These are phyloP conservation scores for Nemania sp. DNA, from an alignment of 2,329 filamentous ascomycete species.

Conservation along the genomic window DNA sequence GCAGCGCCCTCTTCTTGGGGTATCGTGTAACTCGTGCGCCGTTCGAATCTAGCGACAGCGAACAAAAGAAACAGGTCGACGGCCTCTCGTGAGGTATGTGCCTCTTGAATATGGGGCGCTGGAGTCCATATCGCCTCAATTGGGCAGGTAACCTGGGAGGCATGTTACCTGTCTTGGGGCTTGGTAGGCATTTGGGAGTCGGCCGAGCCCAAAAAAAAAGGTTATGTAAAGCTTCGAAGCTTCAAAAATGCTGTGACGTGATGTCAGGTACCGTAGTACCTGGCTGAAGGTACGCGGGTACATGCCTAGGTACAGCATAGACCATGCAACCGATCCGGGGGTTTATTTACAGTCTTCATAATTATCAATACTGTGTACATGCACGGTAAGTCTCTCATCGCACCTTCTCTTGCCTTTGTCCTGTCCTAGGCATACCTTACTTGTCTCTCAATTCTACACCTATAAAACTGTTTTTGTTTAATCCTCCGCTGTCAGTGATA, in stretches of 20 bases:
- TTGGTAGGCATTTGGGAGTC: constrained; percentile 19
- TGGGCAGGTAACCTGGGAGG: constrained; percentile 47
- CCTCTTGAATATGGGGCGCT: constrained; percentile 32
- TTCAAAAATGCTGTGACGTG: constrained; percentile 31
- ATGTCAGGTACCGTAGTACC: not conserved
- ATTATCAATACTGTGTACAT: not conserved
- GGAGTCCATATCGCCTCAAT: constrained; percentile 46
- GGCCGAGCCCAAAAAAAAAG: constrained; percentile 14
- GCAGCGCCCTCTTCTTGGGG: constrained; percentile 42
- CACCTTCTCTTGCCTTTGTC: too few species aligned
- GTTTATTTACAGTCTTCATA: not conserved
- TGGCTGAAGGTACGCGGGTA: too few species aligned
- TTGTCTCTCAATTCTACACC: too few species aligned
- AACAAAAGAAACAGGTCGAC: constrained; percentile 51
- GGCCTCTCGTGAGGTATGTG: constrained; percentile 26
- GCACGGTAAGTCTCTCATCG: not conserved
- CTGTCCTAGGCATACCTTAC: too few species aligned
- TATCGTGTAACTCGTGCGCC: constrained; percentile 35
- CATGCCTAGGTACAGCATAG: too few species aligned
- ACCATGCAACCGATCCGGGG: not conserved
- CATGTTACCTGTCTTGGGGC: constrained; percentile 33
- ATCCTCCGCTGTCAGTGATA: not conserved
- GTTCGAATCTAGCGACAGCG: constrained; percentile 39
- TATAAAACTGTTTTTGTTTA: not conserved
- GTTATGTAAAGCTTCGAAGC: constrained; percentile 14